These are phyloP conservation scores for Hypoxylon crocopeplum DNA, from an alignment of 495 filamentous ascomycete species.

Conservation along the genomic window DNA sequence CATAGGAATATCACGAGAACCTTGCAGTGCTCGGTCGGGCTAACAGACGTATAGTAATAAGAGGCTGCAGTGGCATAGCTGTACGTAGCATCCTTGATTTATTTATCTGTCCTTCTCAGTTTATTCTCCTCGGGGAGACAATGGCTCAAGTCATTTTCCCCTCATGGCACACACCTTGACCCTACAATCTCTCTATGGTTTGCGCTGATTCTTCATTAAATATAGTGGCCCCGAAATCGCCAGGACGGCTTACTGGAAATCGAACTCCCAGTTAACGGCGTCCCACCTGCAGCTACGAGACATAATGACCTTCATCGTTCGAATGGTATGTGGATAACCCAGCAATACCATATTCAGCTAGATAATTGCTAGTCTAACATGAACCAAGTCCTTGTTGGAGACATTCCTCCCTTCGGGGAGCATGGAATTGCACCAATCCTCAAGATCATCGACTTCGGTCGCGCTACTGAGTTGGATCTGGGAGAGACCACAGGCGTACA, in stretches of 20 bases:
- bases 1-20: background rate
- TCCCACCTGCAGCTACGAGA: background rate
- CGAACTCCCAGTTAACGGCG: background rate
- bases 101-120: background rate
- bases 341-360: background rate
- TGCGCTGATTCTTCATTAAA: background rate
- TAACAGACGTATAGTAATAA: slow-evolving; percentile 17
- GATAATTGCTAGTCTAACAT: background rate
- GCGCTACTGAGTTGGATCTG: background rate
- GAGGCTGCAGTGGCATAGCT: slow-evolving; percentile 14
- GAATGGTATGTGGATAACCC: slow-evolving; percentile 12
- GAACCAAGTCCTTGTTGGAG: slow-evolving; percentile 14
- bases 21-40: background rate
- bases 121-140: background rate
- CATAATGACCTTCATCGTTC: slow-evolving; percentile 16
- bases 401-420: background rate
- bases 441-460: slow-evolving; percentile 28
- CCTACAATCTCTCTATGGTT: background rate
- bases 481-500: background rate
- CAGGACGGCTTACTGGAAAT: background rate
- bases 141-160: background rate
- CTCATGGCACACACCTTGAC: background rate
- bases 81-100: slow-evolving; percentile 6
- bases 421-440: slow-evolving; percentile 21
- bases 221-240: slow-evolving; percentile 8